Evolutionary conservation across 129 eudicot genomes (phyloP), one percentile per base, ranked within the genome.

Genomic region (Arctium minus): DNA sequence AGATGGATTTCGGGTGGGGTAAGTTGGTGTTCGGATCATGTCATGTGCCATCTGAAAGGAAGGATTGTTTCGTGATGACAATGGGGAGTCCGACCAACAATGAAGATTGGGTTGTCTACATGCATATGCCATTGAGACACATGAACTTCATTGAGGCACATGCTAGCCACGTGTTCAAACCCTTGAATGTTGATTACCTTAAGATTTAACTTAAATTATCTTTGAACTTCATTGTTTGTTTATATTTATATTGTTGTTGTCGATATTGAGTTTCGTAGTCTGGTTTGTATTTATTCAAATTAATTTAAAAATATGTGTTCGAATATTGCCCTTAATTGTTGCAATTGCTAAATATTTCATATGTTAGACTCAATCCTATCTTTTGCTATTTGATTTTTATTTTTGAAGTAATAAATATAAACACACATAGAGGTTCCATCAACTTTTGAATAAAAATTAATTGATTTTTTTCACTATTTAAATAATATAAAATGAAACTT

Each of bases 91-190:
- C 93, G 0, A 17, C 17, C 3, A 90, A 86, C 33, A 84, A 87
- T 39, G 92, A 91, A 9, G 97, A 92, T 71, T 92, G 93, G 97
- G 10, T 92, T 10, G 89, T 92, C 6, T 92, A 89, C 53, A 83
- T 85, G 85, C 93, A 89, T 62, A n/a, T 92, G 74, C 31, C 70
- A 38, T 72, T 44, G 48, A 83, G 68, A 38, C 96, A 89, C 10
- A 5, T 91, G 50, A 88, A 89, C 1, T 73, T 69, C 33, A 74
- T 91, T 1, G 93, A 89, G 74, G 44, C 15, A 1, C 31, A 84
- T 18, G 90, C 83, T 33, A 38, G 80, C 33, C 81, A 84, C 40
- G 78, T 89, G 13, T 77, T 91, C 27, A 79, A 62, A 5, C 91
- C 91, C 2, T 73, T 89, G 33, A 78, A 82, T 56, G 79, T 70